A percentile compares a stretch with the other conserved stretches of the same genome.
Evolutionary conservation across 148 eudicot species (phyloP).

Genomic region (Mesembryanthemum crystallinum): DNA sequence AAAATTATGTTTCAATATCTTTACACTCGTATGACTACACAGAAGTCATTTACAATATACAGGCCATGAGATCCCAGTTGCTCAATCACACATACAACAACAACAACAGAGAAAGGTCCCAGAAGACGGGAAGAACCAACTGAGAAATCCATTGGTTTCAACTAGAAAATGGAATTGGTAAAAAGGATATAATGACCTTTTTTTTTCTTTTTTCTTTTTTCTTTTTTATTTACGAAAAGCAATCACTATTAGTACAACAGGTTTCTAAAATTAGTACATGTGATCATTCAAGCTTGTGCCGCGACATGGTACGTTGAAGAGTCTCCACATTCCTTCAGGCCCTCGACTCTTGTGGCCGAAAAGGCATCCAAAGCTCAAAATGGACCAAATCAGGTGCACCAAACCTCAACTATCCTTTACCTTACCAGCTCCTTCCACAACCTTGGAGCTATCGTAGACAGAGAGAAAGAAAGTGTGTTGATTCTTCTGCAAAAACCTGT

Average conservation of each 20-base stretch:
- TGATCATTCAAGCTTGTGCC: background rate
- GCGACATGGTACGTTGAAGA: conserved; percentile 1
- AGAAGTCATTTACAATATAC: conserved; percentile 21
- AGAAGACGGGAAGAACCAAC: background rate
- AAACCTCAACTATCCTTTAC: conserved; percentile 52
- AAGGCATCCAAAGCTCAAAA: background rate
- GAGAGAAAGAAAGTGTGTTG: conserved; percentile 67
- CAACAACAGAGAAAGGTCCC: conserved; percentile 3
- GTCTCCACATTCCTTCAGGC: background rate
- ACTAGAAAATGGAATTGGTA: background rate
- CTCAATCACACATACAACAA: conserved; percentile 3
- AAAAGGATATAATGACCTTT: background rate
- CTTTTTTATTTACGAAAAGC: background rate
- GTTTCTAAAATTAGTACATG: conserved; percentile 3
- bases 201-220: no score
- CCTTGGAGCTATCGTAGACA: conserved; percentile 53
- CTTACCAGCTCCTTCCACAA: conserved; percentile 48
- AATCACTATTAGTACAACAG: conserved; percentile 17
- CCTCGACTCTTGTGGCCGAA: background rate
- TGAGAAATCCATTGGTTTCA: background rate
- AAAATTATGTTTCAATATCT: no score
- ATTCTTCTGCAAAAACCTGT: conserved; percentile 85
- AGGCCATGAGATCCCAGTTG: background rate
- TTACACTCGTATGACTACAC: background rate
- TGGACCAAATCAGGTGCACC: background rate